Base-by-base conservation (phyloP, 1,284 basidiomycete genomes). In the Hemileia vastatrix region DNA sequence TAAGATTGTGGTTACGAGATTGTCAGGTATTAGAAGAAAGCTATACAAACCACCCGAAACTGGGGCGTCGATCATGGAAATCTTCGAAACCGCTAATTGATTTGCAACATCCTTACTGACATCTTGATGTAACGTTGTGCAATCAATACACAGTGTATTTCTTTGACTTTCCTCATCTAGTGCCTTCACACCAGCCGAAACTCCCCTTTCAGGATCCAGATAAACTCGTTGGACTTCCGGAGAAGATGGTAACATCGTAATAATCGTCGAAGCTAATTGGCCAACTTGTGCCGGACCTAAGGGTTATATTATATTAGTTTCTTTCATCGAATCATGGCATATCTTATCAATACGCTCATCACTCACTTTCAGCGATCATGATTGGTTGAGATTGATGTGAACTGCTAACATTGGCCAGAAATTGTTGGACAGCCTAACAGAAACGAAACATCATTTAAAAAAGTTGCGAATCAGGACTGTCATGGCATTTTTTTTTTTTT, bases 221-320 rank as follows among this genome's bases (percentile, higher is more conserved):
- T 90, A 92, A 6, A 90, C 89, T 57, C 79, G 76, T 48, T 81
- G 77, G 51, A 92, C 89, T 65, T 92, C 84, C 0, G 87, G 85
- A 2, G 88, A 88, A 1, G 89, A 90, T 0, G 89, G 90, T 4
- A 92, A 80, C 88, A 92, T 90, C 15, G 88, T 90, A 58, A 92
- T 76, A 50, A 92, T 80, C 6, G 83, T 86, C 44, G 81, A 78
- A 13, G 87, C 86, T 21, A 80, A 79, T 11, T 79, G 66, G 24
- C 84, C 78, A 5, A 86, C 85, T 9, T 44, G 49, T 23, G 59
- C 59, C 1, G 59, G 59, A 23, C 15, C 19, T 32, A 6, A 48
- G 13, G 2, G 32, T 9, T 3, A 5, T 6, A 47, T 23, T 32
- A 5, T 19, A 36, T 18, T 32, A n/a, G 23, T 31, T 2, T 13